Evolutionary conservation across 2,329 filamentous ascomycete genomes (phyloP), one percentile per base, ranked within the genome.

Genomic region (Leptographium radiaticola): DNA sequence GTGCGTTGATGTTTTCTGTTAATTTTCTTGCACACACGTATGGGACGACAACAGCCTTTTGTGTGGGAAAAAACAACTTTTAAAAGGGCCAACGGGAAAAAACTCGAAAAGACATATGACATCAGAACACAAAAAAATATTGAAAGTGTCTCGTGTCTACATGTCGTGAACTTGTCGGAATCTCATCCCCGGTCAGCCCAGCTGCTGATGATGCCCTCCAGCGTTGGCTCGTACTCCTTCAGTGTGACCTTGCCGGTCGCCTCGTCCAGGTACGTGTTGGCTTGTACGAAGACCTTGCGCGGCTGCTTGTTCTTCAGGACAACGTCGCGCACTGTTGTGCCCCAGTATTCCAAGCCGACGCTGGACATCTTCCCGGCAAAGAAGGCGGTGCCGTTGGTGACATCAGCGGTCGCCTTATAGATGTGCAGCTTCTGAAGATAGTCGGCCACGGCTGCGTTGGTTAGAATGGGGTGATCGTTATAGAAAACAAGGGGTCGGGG

Each of bases 391-490:
- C 88, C 91, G 2, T 76, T 77, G 61, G 84, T 77, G 18, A 91
- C 76, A 65, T 97, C 89, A 8, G 89, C 91, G 1, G 89, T 95
- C 6, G 84, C 81, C 75, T 96, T 96, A 75, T 87, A 96, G 59
- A 96, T 76, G 68, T 96, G 90, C 58, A 97, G 71, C 69, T 94
- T 93, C 71, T 94, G 89, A 51, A 97, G 74, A 66, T 94, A 95
- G 51, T 82, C 79, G 62, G 88, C 87, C 20, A 97, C 87, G 3
- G 90, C 87, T 75, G 49, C 20, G 9, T 42, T 16, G 31, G 48
- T 49, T 40, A 54, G 47, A 5, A 40, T 20, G 9, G 9, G 25
- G 25, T 25, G 5, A 44, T 16, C 13, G 8, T 13, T 12, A 13
- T 43, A 6, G 31, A 40, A 30, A 11, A 46, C 9, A 30, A 30